These are phyloP conservation scores for Eucalyptus regnans DNA, from an alignment of 345 rosid species.

Conservation along the genomic window DNA sequence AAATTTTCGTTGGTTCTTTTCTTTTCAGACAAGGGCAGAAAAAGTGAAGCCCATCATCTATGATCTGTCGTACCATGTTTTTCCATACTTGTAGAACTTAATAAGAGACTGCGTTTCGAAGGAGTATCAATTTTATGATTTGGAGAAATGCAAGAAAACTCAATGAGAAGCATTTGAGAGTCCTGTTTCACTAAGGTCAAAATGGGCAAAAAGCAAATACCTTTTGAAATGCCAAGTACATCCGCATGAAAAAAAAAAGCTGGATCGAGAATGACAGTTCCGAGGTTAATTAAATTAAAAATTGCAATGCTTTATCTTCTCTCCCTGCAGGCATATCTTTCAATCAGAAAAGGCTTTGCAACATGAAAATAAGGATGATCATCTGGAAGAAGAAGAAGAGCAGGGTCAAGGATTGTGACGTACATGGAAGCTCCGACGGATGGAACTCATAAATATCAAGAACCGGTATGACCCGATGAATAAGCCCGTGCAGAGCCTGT, in stretches of 20 bases:
- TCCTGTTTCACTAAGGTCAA: not conserved
- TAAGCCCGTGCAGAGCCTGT: constrained; percentile 12
- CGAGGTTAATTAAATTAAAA: not conserved
- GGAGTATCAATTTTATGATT: not conserved
- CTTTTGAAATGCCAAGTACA: not conserved
- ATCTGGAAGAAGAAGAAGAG: not conserved
- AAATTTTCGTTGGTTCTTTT: not conserved
- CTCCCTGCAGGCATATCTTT: not conserved
- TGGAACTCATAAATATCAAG: constrained; percentile 26
- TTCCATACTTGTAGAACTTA: not conserved
- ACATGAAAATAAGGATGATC: not conserved
- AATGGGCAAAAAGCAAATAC: not conserved
- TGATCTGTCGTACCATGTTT: not conserved
- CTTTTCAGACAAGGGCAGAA: not conserved
- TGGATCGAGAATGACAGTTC: not conserved
- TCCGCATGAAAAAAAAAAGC: not conserved
- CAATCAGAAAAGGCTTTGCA: not conserved
- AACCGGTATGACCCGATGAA: constrained; percentile 36
- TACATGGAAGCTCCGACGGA: constrained; percentile 42
- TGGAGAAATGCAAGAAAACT: not conserved
- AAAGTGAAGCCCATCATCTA: not conserved
- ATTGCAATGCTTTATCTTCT: not conserved
- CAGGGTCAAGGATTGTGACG: not conserved
- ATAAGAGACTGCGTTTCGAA: not conserved
- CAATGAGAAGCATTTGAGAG: not conserved